Conservation (phyloP, 495 filamentous ascomycete genomes). For the Penicillium bovifimosum region DNA sequence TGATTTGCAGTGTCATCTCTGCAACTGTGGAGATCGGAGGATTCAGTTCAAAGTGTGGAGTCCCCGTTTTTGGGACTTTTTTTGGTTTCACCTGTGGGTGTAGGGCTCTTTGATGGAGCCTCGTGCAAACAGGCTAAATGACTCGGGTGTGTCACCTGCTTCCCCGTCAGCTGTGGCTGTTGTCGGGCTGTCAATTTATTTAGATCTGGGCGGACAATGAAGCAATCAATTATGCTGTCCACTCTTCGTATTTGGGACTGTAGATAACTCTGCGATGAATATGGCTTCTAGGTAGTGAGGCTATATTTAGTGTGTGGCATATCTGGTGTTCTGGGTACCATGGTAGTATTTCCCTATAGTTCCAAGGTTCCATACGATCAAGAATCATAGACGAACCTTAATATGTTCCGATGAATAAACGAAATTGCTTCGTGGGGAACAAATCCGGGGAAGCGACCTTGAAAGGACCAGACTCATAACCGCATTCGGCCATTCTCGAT, state of each 20-base stretch:
- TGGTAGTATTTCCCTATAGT: no score
- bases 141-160: neutral
- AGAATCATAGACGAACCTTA: no score
- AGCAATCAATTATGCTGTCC: neutral
- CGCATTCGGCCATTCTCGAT: conserved; percentile 4
- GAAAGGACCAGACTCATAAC: neutral
- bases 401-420: neutral
- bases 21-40: neutral
- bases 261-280: no score
- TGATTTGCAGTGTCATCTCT: neutral
- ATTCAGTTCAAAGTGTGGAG: neutral
- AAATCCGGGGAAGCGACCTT: conserved; percentile 6
- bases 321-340: no score
- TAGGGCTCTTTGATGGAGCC: neutral
- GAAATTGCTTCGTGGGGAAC: neutral
- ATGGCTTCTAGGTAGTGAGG: no score
- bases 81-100: no score
- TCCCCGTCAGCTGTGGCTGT: conserved; percentile 1
- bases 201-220: neutral
- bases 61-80: neutral
- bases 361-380: no score
- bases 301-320: no score
- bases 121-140: neutral
- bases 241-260: no score
- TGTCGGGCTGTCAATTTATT: neutral